Evolutionary conservation across 1,139 yeast species (phyloP).

Genomic region (Suhomyces guaymorum): DNA sequence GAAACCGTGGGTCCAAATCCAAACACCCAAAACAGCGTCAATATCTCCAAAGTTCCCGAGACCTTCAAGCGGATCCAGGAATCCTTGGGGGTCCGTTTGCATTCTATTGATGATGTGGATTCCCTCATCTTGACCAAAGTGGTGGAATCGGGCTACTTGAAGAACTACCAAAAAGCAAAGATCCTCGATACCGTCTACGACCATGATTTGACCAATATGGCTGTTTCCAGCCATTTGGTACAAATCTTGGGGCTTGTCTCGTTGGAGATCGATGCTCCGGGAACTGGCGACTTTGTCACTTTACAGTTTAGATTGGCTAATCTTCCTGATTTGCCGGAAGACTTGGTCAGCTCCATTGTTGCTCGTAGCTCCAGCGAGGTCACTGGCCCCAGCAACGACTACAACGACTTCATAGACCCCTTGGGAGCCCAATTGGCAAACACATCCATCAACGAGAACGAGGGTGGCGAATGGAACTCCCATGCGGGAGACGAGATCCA

Average conservation of each 20-base stretch:
- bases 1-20: conserved; percentile 14
- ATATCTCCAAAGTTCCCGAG: conserved; percentile 22
- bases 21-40: no score
- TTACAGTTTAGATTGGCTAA: conserved; percentile 37
- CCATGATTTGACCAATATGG: conserved; percentile 37
- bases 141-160: conserved; percentile 28
- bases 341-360: conserved; percentile 19
- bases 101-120: conserved; percentile 36
- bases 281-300: conserved; percentile 47
- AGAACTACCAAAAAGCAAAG: conserved; percentile 35
- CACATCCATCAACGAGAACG: conserved; percentile 16
- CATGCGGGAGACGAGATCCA: neutral
- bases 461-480: conserved; percentile 6
- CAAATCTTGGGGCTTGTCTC: conserved; percentile 43
- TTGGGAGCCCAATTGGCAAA: conserved; percentile 22
- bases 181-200: conserved; percentile 41
- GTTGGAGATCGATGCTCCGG: conserved; percentile 42
- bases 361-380: neutral
- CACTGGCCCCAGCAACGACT: neutral
- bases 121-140: conserved; percentile 29
- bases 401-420: conserved; percentile 21
- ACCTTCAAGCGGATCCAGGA: conserved; percentile 27
- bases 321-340: conserved; percentile 38
- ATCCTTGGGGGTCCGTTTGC: conserved; percentile 21
- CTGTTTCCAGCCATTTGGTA: conserved; percentile 30